Percentiles rank a stretch among this genome's conserved stretches.
Conservation (phyloP, 2,329 filamentous ascomycete genomes). For the Xylariaceae sp. region DNA sequence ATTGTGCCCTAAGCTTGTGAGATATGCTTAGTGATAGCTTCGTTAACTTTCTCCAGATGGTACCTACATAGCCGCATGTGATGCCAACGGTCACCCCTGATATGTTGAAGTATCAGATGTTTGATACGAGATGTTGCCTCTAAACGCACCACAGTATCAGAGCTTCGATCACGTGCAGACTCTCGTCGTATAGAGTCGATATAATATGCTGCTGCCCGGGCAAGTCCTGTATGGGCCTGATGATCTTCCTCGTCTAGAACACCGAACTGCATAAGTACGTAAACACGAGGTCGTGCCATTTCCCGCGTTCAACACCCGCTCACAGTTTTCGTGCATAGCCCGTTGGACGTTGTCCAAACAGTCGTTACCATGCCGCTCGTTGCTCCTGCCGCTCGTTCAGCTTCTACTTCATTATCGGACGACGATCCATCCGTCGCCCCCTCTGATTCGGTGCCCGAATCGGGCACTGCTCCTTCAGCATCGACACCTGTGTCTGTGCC, state of each 20-base stretch:
- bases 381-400: background rate
- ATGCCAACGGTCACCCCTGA: background rate
- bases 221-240: background rate
- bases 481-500: background rate
- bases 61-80: background rate
- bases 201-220: conserved; percentile 3
- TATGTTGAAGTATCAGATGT: background rate
- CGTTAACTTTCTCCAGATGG: background rate
- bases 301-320: background rate
- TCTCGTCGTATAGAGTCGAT: background rate
- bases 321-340: background rate
- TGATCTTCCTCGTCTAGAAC: background rate
- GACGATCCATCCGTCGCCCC: background rate
- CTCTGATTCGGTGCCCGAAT: background rate
- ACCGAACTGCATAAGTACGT: background rate
- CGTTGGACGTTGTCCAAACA: background rate
- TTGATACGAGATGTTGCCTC: background rate
- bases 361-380: conserved; percentile 3
- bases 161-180: background rate
- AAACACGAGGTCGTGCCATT: background rate
- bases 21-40: background rate
- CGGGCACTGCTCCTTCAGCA: background rate
- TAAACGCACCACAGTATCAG: background rate
- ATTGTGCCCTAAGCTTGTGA: background rate
- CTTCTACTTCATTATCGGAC: background rate